Base-by-base conservation (phyloP, 192 early-diverging fungal genomes). In the Paraglomus brasilianum region DNA sequence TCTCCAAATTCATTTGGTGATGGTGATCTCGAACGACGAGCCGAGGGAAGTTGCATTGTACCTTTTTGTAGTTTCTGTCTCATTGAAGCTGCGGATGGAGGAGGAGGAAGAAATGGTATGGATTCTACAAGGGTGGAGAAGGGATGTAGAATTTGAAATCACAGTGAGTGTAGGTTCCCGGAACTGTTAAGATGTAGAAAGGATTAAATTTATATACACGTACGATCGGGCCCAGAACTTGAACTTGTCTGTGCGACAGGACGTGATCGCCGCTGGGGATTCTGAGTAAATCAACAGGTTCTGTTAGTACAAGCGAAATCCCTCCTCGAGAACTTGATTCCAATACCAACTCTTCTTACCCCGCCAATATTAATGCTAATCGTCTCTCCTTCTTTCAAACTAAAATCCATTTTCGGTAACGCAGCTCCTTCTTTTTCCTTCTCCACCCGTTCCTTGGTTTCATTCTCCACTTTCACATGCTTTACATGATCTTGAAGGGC, bases 401-500 rank as follows among this genome's bases (percentile, higher is more conserved):
- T 89, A 73, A 89, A 93, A 71, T 93, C 92, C 30, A 88, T 69
- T 49, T 88, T 83, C 13, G 90, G 89, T 44, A 75, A 64, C 39
- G 73, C 56, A 30, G 41, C 59, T 40, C 71, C 77, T 3, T 75
- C 21, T 60, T 76, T 77, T 19, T 69, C 73, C 19, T 74, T 66
- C 21, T 78, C 74, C 14, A 36, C 72, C 2, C 77, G 66, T 47
- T 79, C 72, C 45, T 81, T 74, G 30, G 30, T 3, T 30, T 30
- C 30, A 30, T 30, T 30, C 63, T 83, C 84, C 8, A 78, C 81
- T 36, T 72, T 68, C 8, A 83, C n/a, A 58, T 86, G 84, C 88
- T 89, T 91, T 66, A 77, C 74, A 70, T 85, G 87, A 76, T 95
- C 93, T 77, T 94, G 91, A 5, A 95, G 75, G 1, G 91, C 87